Evolutionary conservation across 306 rosid genomes (phyloP).

Genomic region (Abrus pulchellus): DNA sequence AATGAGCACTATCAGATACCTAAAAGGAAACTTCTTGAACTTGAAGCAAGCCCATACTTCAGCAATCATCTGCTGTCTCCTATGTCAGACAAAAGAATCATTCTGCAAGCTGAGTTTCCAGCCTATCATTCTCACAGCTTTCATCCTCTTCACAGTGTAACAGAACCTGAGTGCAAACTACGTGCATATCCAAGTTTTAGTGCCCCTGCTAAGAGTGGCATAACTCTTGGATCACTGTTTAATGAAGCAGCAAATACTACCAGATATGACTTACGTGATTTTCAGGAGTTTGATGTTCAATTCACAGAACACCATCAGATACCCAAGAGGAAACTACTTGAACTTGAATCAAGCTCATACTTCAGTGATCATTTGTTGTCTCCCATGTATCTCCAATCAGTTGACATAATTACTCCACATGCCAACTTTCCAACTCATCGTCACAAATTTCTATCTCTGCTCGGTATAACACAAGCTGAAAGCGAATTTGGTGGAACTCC

Average conservation of each 20-base stretch:
- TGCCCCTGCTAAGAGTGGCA: slow-evolving; percentile 45
- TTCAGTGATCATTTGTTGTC: slow-evolving; percentile 52
- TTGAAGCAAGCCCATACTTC: slow-evolving; percentile 51
- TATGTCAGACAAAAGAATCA: slow-evolving; percentile 51
- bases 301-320: slow-evolving; percentile 49
- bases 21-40: slow-evolving; percentile 50
- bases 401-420: slow-evolving; percentile 50
- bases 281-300: slow-evolving; percentile 53
- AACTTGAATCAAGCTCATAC: slow-evolving; percentile 54
- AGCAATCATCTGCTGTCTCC: slow-evolving; percentile 53
- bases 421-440: slow-evolving; percentile 50
- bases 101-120: slow-evolving; percentile 50
- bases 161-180: slow-evolving; percentile 52
- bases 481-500: slow-evolving; percentile 42
- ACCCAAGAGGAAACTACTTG: slow-evolving; percentile 51
- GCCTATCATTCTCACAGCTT: slow-evolving; percentile 40
- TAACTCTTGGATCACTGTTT: slow-evolving; percentile 44
- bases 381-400: slow-evolving; percentile 51
- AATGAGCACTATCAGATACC: slow-evolving; percentile 53
- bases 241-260: slow-evolving; percentile 49
- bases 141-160: slow-evolving; percentile 48
- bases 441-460: slow-evolving; percentile 47
- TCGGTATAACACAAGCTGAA: slow-evolving; percentile 54
- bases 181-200: slow-evolving; percentile 47
- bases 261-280: slow-evolving; percentile 52